A percentile compares a stretch with the other conserved stretches of the same genome.
phyloP scores from a whole-genome alignment of 2,329 filamentous ascomycete genomes.

The Stachybotrys chlorohalonatus region DNA sequence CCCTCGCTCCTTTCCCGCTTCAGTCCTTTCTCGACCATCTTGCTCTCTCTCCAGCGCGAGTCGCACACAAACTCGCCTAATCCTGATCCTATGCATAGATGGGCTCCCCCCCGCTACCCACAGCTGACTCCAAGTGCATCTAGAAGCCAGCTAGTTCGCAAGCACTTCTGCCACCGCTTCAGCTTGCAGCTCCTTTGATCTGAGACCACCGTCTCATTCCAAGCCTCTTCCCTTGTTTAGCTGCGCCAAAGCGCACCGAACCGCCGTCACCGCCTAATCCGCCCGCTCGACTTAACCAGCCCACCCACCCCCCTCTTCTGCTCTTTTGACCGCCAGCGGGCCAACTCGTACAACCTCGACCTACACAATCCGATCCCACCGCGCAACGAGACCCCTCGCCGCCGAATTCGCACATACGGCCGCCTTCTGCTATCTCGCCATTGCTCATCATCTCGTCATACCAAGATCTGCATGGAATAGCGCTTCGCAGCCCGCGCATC shows the following conservation, averaged over 20 bases:
- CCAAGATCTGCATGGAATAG: not conserved
- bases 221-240: not conserved
- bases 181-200: not conserved
- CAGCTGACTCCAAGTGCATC: not conserved
- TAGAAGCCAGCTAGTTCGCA: not conserved
- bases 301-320: not conserved
- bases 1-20: not conserved
- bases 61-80: not conserved
- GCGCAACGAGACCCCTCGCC: not conserved
- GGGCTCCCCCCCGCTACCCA: not conserved
- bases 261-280: not conserved
- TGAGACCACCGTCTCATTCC: not conserved
- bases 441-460: too few relatives aligned
- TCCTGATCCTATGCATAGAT: not conserved
- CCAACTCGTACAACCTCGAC: not conserved
- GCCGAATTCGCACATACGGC: not conserved
- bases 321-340: not conserved
- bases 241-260: not conserved
- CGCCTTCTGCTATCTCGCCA: too few relatives aligned
- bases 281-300: too few relatives aligned
- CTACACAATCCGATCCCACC: not conserved
- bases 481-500: not conserved
- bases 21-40: not conserved
- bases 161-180: not conserved
- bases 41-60: not conserved